Evolutionary conservation across 2,329 filamentous ascomycete species (phyloP), one percentile per base, ranked within the genome.

Genomic region (Monosporascus sp.): DNA sequence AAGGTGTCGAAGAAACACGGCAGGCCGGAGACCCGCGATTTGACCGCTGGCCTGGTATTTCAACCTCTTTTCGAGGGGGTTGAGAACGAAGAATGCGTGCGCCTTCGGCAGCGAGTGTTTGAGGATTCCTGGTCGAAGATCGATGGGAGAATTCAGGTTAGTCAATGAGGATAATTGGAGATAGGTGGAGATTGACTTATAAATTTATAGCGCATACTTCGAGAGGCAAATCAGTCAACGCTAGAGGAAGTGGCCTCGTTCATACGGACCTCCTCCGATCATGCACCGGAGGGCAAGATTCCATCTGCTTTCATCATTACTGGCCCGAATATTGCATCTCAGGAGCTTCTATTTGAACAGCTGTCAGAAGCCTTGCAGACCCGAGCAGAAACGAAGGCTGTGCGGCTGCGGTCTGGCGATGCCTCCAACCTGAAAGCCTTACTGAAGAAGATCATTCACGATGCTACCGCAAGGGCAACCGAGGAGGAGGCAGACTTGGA

Each of bases 281-380:
- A 62, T 46, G 56, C 60, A n/a, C 56, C 62, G 57, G 64, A 66
- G 41, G 72, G 74, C 48, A 82, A 80, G 65, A 80, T 90, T 40
- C 84, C 87, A 0, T 81, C 86, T 7, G 87, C 82, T 2, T 86
- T 93, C 60, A 84, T 93, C 60, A 81, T 90, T 54, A 88, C 88
- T 8, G 90, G 90, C 0, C 87, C 90, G 7, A 91, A 90, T 59
- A 87, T 91, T 61, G 85, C 88, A 37, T 87, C 87, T 2, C 87
- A 91, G 67, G 82, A 84, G 43, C 75, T 88, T 14, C 76, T 92
- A n/a, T 91, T 91, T 61, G 77, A 83, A 54, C 87, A 90, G 67
- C 72, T 92, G 11, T 79, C 82, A 14, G 79, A 82, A 54, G 72
- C 71, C n/a, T 71, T 86, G n/a, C 71, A 73, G 62, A 59, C 67